These are phyloP conservation scores for Extremus antarcticus DNA, from an alignment of 495 filamentous ascomycete species.

Conservation along the genomic window DNA sequence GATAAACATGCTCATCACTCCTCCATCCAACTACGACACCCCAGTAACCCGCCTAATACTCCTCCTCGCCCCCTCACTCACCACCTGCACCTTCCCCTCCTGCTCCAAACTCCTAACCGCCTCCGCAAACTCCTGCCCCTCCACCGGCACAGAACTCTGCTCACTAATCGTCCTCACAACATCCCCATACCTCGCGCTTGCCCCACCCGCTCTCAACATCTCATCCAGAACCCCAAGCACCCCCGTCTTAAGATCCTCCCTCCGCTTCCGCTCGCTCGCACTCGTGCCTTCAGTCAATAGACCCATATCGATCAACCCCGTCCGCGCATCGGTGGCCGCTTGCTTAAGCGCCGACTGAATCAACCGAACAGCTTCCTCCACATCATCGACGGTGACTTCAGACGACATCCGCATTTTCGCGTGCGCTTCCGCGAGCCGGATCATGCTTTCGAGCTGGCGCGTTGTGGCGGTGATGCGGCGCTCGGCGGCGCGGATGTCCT, in stretches of 20 bases:
- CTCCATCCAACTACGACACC: constrained; percentile 3
- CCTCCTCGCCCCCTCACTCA: constrained; percentile 74
- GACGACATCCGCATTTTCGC: constrained; percentile 86
- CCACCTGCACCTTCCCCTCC: constrained; percentile 71
- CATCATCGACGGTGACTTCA: constrained; percentile 69
- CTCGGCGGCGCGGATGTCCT: constrained; percentile 85
- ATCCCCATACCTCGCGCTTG: constrained; percentile 62
- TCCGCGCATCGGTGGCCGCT: constrained; percentile 80
- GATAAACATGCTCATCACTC: no score
- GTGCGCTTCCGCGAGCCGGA: constrained; percentile 89
- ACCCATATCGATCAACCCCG: constrained; percentile 93
- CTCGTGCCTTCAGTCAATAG: constrained; percentile 86
- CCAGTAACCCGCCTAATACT: constrained; percentile 68
- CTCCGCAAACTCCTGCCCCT: constrained; percentile 69
- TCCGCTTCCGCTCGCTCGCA: constrained; percentile 66
- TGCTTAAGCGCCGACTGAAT: constrained; percentile 95
- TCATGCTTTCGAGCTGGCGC: constrained; percentile 91
- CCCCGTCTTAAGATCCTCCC: constrained; percentile 74
- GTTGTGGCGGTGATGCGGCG: constrained; percentile 97
- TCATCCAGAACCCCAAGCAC: constrained; percentile 68
- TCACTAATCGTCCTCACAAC: constrained; percentile 64
- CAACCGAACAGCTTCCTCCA: constrained; percentile 80
- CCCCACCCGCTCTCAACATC: constrained; percentile 38
- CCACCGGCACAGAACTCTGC: constrained; percentile 59
- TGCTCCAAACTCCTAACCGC: constrained; percentile 67